Conservation (phyloP, 768 basidiomycete species). For the Heimioporus sp. region DNA sequence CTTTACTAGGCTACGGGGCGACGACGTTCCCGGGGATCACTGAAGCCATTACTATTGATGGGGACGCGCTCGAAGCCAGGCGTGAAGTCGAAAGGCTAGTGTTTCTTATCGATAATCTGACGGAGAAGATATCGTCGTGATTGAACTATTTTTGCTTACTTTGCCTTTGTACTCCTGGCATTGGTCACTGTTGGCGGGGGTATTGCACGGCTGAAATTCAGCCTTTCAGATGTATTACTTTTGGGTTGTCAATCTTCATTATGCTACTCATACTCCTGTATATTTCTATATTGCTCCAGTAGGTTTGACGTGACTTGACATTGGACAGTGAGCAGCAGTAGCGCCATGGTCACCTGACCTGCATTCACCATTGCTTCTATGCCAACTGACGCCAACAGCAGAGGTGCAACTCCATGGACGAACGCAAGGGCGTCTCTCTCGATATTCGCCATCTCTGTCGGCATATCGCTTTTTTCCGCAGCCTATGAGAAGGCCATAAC, state of each 20-base stretch:
- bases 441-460: slow-evolving; percentile 26
- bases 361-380: not conserved
- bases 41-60: slow-evolving; percentile 73
- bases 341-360: no score
- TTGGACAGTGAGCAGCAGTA: no score
- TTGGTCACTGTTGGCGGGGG: no score
- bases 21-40: slow-evolving; percentile 83
- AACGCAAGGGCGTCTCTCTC: slow-evolving; percentile 19
- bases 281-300: no score
- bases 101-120: slow-evolving; percentile 49
- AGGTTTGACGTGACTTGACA: no score
- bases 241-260: no score
- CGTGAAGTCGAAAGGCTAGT: slow-evolving; percentile 63
- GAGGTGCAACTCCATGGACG: slow-evolving; percentile 6
- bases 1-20: slow-evolving; percentile 68
- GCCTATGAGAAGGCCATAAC: slow-evolving; percentile 61
- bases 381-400: slow-evolving; percentile 3
- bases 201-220: no score
- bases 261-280: no score
- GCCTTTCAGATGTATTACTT: no score
- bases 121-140: slow-evolving; percentile 8
- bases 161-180: no score
- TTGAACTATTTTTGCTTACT: no score
- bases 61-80: slow-evolving; percentile 58
- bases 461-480: slow-evolving; percentile 57